Percentiles rank a stretch among this genome's conserved stretches.
These are phyloP conservation scores for Fusarium palustre DNA, from an alignment of 2,329 filamentous ascomycete species.

Conservation along the genomic window DNA sequence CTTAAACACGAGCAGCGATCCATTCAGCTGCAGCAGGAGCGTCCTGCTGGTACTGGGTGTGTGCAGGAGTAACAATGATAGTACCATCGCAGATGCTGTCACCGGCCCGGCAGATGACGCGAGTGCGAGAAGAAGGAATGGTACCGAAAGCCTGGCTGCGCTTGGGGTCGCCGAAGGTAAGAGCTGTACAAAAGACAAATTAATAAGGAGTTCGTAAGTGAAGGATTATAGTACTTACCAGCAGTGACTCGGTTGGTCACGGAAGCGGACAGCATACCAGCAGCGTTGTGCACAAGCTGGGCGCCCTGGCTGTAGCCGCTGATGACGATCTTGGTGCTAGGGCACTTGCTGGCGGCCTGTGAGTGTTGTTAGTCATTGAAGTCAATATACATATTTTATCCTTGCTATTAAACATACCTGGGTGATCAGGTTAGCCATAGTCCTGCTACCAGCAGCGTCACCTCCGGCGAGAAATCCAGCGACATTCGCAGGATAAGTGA, in stretches of 20 bases:
- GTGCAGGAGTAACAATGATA: not conserved
- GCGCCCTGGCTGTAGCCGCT: constrained; percentile 4
- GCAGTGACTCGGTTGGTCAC: not conserved
- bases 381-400: no score
- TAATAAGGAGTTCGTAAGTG: not conserved
- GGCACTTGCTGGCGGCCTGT: not conserved
- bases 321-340: constrained; percentile 5
- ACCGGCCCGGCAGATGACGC: not conserved
- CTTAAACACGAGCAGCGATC: not conserved
- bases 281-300: not conserved
- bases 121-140: not conserved
- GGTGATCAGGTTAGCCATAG: not conserved
- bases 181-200: not conserved
- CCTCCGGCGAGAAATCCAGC: not conserved
- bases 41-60: not conserved
- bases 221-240: not conserved
- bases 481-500: not conserved
- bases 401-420: not conserved
- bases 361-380: not conserved
- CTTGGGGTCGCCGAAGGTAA: not conserved
- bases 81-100: constrained; percentile 1
- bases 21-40: not conserved
- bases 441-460: not conserved
- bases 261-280: not conserved
- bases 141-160: not conserved